Base-by-base conservation (phyloP, 345 rosid species). In the Lumnitzera littorea region DNA sequence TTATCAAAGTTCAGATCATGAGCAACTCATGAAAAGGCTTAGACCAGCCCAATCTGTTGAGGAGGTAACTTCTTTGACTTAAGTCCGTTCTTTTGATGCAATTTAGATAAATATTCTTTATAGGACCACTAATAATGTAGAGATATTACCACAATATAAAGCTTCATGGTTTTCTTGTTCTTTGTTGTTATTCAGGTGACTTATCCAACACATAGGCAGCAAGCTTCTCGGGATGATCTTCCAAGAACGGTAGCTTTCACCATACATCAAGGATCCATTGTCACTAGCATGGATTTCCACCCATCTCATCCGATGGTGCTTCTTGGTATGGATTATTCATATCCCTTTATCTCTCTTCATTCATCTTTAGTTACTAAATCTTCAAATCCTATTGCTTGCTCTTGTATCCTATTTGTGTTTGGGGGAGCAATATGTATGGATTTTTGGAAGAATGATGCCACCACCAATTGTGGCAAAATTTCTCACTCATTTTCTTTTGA, bases 251-350 rank as follows among this genome's bases (percentile, higher is more conserved):
- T 78, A 24, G 98, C 89, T 72, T 56, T 83, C 52, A 64, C 80
- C 12, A 56, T 85, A 76, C 91, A 82, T 68, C 95, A 80, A 72
- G 95, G 92, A 46, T 87, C 96, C 54, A 24, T 72, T 57, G 92
- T 86, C 65, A 80, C 68, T 60, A 91, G 98, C 96, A 76, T 91
- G 95, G 96, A 87, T 67, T 89, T 91, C 70, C 92, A 84, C 74
- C 96, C 98, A 66, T 60, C 79, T 54, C 82, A 76, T 57, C 80
- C 83, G 17, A 75, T 81, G 1, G 48, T 78, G 76, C 95, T 91
- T 73, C 92, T 91, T 51, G 96, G 98, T 91, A 85, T 67, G 61
- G 56, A 27, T 48, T 67, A 55, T 10, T 36, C 67, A 24, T 50
- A 3, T 60, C 60, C 20, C 61, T 57, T 54, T 51, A 3, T 14